A percentile compares a stretch with the other conserved stretches of the same genome.
These are phyloP conservation scores for Cicer arietinum DNA, from an alignment of 306 rosid species.

Conservation along the genomic window DNA sequence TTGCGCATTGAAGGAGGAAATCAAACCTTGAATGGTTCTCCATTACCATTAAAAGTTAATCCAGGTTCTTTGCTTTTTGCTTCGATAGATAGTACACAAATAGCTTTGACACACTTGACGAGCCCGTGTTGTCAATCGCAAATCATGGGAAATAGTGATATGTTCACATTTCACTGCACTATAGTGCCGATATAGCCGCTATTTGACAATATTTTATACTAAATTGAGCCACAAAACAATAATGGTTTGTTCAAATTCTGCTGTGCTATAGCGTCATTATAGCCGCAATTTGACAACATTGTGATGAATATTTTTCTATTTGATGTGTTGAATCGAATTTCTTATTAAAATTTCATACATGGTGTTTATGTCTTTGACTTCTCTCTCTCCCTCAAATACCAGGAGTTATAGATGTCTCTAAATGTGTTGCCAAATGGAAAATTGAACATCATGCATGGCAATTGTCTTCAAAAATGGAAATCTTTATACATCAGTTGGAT, in stretches of 20 bases:
- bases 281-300: not conserved
- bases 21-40: conserved; percentile 72
- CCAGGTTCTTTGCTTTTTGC: conserved; percentile 63
- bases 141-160: too few relatives aligned
- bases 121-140: too few relatives aligned
- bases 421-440: conserved; percentile 66
- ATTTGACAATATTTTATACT: too few relatives aligned
- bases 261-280: too few relatives aligned
- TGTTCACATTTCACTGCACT: too few relatives aligned
- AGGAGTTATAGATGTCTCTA: conserved; percentile 76
- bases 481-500: conserved; percentile 74
- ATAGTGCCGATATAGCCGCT: too few relatives aligned
- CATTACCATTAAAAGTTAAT: conserved; percentile 71
- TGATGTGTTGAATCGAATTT: not conserved
- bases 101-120: not conserved
- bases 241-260: too few relatives aligned
- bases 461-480: conserved; percentile 78
- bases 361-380: conserved; percentile 4
- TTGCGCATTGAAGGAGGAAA: conserved; percentile 66
- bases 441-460: conserved; percentile 84
- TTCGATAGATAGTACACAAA: conserved; percentile 15
- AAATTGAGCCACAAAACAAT: too few relatives aligned
- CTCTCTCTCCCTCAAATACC: conserved; percentile 27
- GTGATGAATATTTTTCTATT: not conserved
- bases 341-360: not conserved